Evolutionary conservation across 306 rosid species (phyloP), one percentile per base, ranked within the genome.

Genomic region (Lablab purpureus): DNA sequence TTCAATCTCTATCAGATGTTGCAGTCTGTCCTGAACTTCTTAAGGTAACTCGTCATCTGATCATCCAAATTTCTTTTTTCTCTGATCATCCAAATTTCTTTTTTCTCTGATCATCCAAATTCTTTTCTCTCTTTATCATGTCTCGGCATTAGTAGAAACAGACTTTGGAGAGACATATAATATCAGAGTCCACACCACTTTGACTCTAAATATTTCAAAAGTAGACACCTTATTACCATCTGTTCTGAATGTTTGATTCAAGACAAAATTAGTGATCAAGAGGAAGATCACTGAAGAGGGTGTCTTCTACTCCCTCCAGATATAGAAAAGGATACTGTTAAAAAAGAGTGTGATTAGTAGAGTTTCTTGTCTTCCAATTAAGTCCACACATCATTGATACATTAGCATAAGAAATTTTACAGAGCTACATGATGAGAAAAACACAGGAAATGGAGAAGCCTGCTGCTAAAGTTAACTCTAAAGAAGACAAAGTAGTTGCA

Each of bases 1-100:
- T 66, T 88, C 88, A 91, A 79, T 69, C 84, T 87, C 76, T 85
- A 56, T 87, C 45, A 88, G 77, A 77, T 76, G 87, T 43, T 10
- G 5, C 17, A 51, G 34, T 46, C 14, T 51, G 13, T 22, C n/a
- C 10, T 6, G 10, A 30, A 70, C 50, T 47, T 11, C 32, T 46
- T 13, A 3, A 46, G 18, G 51, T 12, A 45, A 45, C n/a, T 37
- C 43, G 7, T 45, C 50, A 12, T 45, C 6, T 10, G 1, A 13
- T 45, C 12, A 13, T 4, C 17, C 1, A 13, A 45, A 12, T 45
- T 13, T n/a, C n/a, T n/a, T n/a, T n/a, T n/a, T n/a, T n/a, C n/a
- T n/a, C n/a, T n/a, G n/a, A n/a, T n/a, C n/a, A n/a, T n/a, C n/a
- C n/a, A n/a, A n/a, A n/a, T n/a, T n/a, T n/a, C n/a, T n/a, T n/a